These are phyloP conservation scores for Drechslerella dactyloides DNA, from an alignment of 2,329 filamentous ascomycete genomes.

Conservation along the genomic window DNA sequence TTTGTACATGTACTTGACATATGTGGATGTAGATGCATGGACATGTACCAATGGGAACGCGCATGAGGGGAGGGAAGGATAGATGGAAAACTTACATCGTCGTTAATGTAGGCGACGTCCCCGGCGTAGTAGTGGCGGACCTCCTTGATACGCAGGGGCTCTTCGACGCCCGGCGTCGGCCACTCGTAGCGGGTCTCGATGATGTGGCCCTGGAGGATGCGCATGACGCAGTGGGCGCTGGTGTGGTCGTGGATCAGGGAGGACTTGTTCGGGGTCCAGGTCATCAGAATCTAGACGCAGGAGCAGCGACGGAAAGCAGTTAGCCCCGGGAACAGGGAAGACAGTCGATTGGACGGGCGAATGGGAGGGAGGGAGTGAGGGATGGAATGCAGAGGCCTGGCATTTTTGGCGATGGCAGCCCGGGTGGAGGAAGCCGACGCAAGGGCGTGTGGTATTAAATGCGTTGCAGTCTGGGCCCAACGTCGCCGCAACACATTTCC, in stretches of 20 bases:
- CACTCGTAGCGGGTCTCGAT: constrained; percentile 68
- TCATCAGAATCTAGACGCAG: constrained; percentile 62
- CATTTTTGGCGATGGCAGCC: constrained; percentile 26
- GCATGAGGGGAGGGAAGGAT: neutral
- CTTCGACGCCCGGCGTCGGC: constrained; percentile 61
- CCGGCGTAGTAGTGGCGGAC: constrained; percentile 65
- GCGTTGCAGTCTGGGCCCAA: constrained; percentile 38
- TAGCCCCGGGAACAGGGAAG: neutral
- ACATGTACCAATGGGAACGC: too few relatives aligned
- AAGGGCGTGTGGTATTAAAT: constrained; percentile 29
- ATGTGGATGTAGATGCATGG: constrained; percentile 7
- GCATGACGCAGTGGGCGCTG: constrained; percentile 64
- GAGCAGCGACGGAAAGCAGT: too few relatives aligned
- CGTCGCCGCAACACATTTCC: constrained; percentile 49
- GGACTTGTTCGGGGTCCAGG: constrained; percentile 68
- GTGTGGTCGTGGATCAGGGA: constrained; percentile 67
- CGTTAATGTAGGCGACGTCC: constrained; percentile 71
- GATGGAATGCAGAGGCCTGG: neutral
- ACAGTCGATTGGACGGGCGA: neutral
- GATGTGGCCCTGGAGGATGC: constrained; percentile 67
- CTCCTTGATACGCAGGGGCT: constrained; percentile 62
- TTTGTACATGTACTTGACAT: neutral
- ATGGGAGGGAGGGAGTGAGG: neutral
- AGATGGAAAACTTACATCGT: constrained; percentile 59
- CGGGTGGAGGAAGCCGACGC: constrained; percentile 17